These are phyloP conservation scores for Alternaria incomplexa DNA, from an alignment of 2,329 filamentous ascomycete species.

Conservation along the genomic window DNA sequence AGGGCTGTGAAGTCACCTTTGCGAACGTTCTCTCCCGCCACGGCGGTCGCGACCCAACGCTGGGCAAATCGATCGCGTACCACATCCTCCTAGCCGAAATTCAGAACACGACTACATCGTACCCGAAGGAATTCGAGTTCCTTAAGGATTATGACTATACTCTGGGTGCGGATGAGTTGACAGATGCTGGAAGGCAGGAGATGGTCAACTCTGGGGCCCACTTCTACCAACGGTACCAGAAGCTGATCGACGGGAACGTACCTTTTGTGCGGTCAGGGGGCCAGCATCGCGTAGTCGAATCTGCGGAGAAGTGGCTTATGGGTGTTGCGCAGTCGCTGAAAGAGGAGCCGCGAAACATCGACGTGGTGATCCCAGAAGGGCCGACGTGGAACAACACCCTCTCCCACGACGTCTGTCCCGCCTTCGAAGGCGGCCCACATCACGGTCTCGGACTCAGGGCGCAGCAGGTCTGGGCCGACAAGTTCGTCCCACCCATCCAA, in stretches of 20 bases:
- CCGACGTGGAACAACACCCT: slow-evolving; percentile 78
- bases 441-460: slow-evolving; percentile 58
- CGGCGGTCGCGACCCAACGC: slow-evolving; percentile 81
- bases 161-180: slow-evolving; percentile 73
- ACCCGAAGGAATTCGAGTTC: slow-evolving; percentile 70
- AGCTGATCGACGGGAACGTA: slow-evolving; percentile 62
- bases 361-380: slow-evolving; percentile 73
- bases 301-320: slow-evolving; percentile 75
- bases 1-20: slow-evolving; percentile 76
- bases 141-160: slow-evolving; percentile 73
- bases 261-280: slow-evolving; percentile 78
- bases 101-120: slow-evolving; percentile 62
- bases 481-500: slow-evolving; percentile 73
- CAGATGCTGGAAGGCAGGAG: slow-evolving; percentile 70
- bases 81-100: slow-evolving; percentile 69
- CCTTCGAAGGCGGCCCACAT: slow-evolving; percentile 68
- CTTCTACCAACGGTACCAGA: slow-evolving; percentile 75
- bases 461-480: slow-evolving; percentile 63
- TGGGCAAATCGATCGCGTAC: slow-evolving; percentile 70
- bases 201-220: slow-evolving; percentile 76
- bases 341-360: slow-evolving; percentile 48
- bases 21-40: slow-evolving; percentile 83
- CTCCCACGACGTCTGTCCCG: slow-evolving; percentile 72
- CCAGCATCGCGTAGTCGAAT: slow-evolving; percentile 73
- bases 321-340: slow-evolving; percentile 70